Evolutionary conservation across 352 stramenopile genomes (phyloP).

Genomic region (Globisporangium carolinianum): DNA sequence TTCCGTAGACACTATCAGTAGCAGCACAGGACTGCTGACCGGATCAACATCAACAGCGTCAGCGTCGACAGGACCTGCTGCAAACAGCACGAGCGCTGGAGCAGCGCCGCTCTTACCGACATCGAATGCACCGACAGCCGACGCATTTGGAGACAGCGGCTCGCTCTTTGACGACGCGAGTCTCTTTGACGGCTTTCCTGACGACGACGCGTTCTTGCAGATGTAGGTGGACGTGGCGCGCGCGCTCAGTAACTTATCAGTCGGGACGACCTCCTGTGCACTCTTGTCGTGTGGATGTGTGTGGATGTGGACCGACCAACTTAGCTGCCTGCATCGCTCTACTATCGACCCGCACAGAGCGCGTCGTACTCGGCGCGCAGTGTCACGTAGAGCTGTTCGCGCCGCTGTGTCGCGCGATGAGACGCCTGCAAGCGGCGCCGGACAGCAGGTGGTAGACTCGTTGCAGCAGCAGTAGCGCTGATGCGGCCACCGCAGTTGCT

Average conservation of each 20-base stretch:
- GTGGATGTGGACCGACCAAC: not conserved
- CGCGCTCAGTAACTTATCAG: slow-evolving; percentile 17
- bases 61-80: too few relatives aligned
- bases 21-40: not conserved
- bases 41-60: not conserved
- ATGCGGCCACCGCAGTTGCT: slow-evolving; percentile 45
- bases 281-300: too few relatives aligned
- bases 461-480: slow-evolving; percentile 25
- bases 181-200: slow-evolving; percentile 70
- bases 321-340: too few relatives aligned
- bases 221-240: slow-evolving; percentile 36
- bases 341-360: slow-evolving; percentile 5
- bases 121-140: slow-evolving; percentile 7
- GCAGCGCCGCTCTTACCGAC: not conserved
- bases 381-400: slow-evolving; percentile 28
- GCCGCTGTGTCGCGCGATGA: slow-evolving; percentile 27
- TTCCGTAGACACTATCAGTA: not conserved
- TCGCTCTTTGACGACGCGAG: slow-evolving; percentile 48
- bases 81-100: too few relatives aligned
- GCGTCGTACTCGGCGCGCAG: slow-evolving; percentile 40
- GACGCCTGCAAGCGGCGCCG: slow-evolving; percentile 40
- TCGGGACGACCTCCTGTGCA: not conserved
- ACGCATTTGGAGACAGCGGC: slow-evolving; percentile 14
- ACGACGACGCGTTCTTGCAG: slow-evolving; percentile 72
- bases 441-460: slow-evolving; percentile 46